These are phyloP conservation scores for Pulveroboletus ravenelii DNA, from an alignment of 768 basidiomycete species.

Conservation along the genomic window DNA sequence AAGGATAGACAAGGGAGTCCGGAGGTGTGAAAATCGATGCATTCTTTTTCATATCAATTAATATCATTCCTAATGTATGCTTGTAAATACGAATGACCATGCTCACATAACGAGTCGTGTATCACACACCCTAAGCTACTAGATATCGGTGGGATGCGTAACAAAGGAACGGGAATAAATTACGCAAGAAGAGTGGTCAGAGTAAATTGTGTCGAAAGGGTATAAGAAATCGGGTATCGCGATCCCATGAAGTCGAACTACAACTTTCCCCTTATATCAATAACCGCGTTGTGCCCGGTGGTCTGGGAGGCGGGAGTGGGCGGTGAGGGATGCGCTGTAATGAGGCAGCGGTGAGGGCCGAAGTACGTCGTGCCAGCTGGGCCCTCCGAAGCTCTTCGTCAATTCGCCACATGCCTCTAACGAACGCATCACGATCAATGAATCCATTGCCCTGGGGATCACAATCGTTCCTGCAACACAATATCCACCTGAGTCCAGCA, in stretches of 20 bases:
- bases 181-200: slow-evolving; percentile 1
- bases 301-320: slow-evolving; percentile 22
- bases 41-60: background rate
- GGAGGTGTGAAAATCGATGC: slow-evolving; percentile 26
- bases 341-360: slow-evolving; percentile 30
- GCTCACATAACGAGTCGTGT: background rate
- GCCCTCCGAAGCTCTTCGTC: slow-evolving; percentile 75
- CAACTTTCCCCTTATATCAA: slow-evolving; percentile 9
- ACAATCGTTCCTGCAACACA: slow-evolving; percentile 57
- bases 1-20: slow-evolving; percentile 44
- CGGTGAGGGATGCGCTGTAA: slow-evolving; percentile 34
- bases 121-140: background rate
- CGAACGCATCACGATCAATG: slow-evolving; percentile 64
- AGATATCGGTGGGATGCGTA: background rate
- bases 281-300: slow-evolving; percentile 6
- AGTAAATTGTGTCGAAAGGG: slow-evolving; percentile 1
- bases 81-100: background rate
- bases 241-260: background rate
- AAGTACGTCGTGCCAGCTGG: slow-evolving; percentile 36
- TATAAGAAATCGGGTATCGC: slow-evolving; percentile 20
- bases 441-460: slow-evolving; percentile 51
- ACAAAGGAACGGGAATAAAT: slow-evolving; percentile 11
- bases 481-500: background rate
- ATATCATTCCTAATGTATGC: background rate
- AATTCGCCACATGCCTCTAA: slow-evolving; percentile 81